A percentile compares a stretch with the other conserved stretches of the same genome.
Conservation (phyloP, 768 basidiomycete genomes). For the Antrodiella citrinella region DNA sequence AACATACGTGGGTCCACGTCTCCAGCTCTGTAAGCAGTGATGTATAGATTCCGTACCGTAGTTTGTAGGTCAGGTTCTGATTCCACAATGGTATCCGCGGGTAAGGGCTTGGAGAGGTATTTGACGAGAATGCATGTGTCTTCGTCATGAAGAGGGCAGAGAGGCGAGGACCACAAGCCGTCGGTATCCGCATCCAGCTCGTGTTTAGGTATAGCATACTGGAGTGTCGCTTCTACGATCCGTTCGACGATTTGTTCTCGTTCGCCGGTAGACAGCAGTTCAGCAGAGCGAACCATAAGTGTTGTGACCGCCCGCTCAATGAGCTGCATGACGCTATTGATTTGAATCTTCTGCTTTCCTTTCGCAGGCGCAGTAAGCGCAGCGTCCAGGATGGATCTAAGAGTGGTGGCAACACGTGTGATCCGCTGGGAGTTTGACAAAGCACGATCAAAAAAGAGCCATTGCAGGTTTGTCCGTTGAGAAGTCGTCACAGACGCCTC, state of each 20-base stretch:
- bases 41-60: constrained; percentile 40
- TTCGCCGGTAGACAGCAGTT: constrained; percentile 50
- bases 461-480: constrained; percentile 40
- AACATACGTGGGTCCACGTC: constrained; percentile 46
- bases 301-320: constrained; percentile 60
- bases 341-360: constrained; percentile 32
- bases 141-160: constrained; percentile 56
- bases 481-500: constrained; percentile 28
- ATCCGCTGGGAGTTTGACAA: constrained; percentile 57
- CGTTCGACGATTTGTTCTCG: constrained; percentile 56
- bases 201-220: constrained; percentile 66
- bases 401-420: constrained; percentile 49
- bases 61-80: constrained; percentile 4
- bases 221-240: constrained; percentile 65
- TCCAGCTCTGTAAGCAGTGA: constrained; percentile 58
- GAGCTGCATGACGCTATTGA: constrained; percentile 69
- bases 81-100: constrained; percentile 21
- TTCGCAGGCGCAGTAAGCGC: constrained; percentile 21
- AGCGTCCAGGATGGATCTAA: constrained; percentile 46
- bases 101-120: constrained; percentile 34
- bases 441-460: constrained; percentile 59
- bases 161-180: constrained; percentile 41
- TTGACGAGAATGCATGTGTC: constrained; percentile 48
- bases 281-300: constrained; percentile 43
- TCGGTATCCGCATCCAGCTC: constrained; percentile 31